Conservation (phyloP, 2,329 filamentous ascomycete species). For the Nannizziopsis arthrosporioides region DNA sequence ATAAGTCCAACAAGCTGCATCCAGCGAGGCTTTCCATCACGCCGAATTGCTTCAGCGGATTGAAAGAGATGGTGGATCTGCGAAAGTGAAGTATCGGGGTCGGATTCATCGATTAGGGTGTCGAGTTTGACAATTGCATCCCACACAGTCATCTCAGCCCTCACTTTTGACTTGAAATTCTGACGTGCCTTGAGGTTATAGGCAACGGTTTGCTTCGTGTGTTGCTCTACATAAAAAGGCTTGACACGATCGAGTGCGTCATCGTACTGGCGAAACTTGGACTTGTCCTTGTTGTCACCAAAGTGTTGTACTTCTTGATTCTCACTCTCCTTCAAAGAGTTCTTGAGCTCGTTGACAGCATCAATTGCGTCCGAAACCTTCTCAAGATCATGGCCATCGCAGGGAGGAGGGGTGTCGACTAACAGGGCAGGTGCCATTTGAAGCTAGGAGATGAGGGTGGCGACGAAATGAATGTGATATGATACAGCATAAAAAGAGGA, state of each 20-base stretch:
- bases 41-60: slow-evolving; percentile 79
- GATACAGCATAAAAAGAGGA: neutral
- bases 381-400: slow-evolving; percentile 11
- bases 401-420: neutral
- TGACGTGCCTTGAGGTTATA: slow-evolving; percentile 80
- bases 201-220: slow-evolving; percentile 41
- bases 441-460: neutral
- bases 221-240: slow-evolving; percentile 60
- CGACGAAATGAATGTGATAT: neutral
- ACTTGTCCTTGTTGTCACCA: slow-evolving; percentile 11
- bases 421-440: slow-evolving; percentile 13
- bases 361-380: slow-evolving; percentile 44
- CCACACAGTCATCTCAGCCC: slow-evolving; percentile 76
- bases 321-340: slow-evolving; percentile 14
- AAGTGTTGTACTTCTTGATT: neutral
- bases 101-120: slow-evolving; percentile 79
- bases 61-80: slow-evolving; percentile 88
- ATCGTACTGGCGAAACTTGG: slow-evolving; percentile 62
- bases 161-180: slow-evolving; percentile 53
- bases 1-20: slow-evolving; percentile 29
- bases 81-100: slow-evolving; percentile 75
- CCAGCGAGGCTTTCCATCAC: slow-evolving; percentile 43
- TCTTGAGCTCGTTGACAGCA: slow-evolving; percentile 49
- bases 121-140: slow-evolving; percentile 87
- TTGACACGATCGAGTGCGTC: slow-evolving; percentile 66